phyloP scores from a whole-genome alignment of 2,329 filamentous ascomycete species.

The Botrytis galanthina region DNA sequence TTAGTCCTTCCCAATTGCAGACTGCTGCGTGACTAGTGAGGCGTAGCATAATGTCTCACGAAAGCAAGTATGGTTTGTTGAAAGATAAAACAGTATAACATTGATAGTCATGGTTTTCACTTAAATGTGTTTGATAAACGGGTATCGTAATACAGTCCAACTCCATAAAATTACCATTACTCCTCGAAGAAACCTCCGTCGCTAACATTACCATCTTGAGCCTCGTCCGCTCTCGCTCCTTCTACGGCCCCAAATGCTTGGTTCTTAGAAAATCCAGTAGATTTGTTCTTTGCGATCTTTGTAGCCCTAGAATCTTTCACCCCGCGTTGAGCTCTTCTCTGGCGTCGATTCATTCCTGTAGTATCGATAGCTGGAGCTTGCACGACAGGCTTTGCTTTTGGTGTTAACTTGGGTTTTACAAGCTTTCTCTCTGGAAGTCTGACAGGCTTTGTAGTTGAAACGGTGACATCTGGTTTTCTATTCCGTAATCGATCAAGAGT shows the following conservation, averaged over 20 bases:
- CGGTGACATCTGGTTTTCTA: slow-evolving; percentile 23
- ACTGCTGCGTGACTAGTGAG: background rate
- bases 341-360: slow-evolving; percentile 35
- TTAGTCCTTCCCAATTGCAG: background rate
- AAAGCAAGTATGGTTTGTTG: background rate
- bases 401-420: slow-evolving; percentile 25
- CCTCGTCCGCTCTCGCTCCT: slow-evolving; percentile 25
- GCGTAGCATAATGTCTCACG: background rate
- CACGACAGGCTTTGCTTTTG: slow-evolving; percentile 13
- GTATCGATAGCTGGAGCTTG: slow-evolving; percentile 28
- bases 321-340: slow-evolving; percentile 34
- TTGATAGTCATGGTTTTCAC: background rate
- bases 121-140: slow-evolving; percentile 16
- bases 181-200: slow-evolving; percentile 59
- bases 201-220: slow-evolving; percentile 46
- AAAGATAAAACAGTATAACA: background rate
- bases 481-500: slow-evolving; percentile 36
- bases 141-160: slow-evolving; percentile 18
- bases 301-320: slow-evolving; percentile 21
- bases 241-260: slow-evolving; percentile 34
- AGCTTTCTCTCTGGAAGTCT: slow-evolving; percentile 26
- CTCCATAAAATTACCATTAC: slow-evolving; percentile 22
- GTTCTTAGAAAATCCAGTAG: slow-evolving; percentile 33
- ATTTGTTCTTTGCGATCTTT: slow-evolving; percentile 33
- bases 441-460: slow-evolving; percentile 23